Evolutionary conservation across 2,329 filamentous ascomycete genomes (phyloP), one percentile per base, ranked within the genome.

Genomic region (Xylaria polymorpha): DNA sequence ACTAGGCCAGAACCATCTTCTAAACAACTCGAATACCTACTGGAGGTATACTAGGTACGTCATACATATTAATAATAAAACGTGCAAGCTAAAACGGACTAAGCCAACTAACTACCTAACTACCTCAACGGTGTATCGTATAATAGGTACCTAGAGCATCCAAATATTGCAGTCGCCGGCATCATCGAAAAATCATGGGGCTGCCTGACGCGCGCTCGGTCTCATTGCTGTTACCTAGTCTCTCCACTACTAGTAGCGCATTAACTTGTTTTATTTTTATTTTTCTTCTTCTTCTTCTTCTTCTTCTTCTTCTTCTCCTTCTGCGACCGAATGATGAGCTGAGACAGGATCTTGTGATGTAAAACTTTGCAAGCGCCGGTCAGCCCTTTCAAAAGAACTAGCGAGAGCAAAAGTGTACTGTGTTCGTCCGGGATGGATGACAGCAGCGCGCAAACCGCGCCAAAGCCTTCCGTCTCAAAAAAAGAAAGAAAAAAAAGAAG

Each of bases 151-250:
- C 25, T 29, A 29, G 4, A n/a, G 22, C 20, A 48, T 61, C 18
- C 6, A 62, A 35, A 32, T 35, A 22, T 35, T 69, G 67, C 46
- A 20, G 67, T 63, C 58, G 63, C 51, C 63, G 62, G 63, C 32
- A 64, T 37, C 29, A 18, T 62, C 58, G 51, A 58, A 32, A 65
- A 44, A 15, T n/a, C 35, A 50, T 29, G 56, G 51, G 22, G 60
- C 22, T 35, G n/a, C 22, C 32, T 29, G 20, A 20, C 8, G n/a
- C 8, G 32, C 32, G 4, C 32, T 8, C 43, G 61, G 29, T 32
- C 58, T 61, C 58, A 39, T 15, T 15, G 44, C 44, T 6, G 44
- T 25, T 37, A n/a, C n/a, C n/a, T n/a, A 35, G 44, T 35, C 39
- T 60, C 57, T 22, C 53, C 32, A 22, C 53, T 22, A 14, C 15